Evolutionary conservation across 2,329 filamentous ascomycete species (phyloP), one percentile per base, ranked within the genome.

Genomic region (Seiridium cupressi): DNA sequence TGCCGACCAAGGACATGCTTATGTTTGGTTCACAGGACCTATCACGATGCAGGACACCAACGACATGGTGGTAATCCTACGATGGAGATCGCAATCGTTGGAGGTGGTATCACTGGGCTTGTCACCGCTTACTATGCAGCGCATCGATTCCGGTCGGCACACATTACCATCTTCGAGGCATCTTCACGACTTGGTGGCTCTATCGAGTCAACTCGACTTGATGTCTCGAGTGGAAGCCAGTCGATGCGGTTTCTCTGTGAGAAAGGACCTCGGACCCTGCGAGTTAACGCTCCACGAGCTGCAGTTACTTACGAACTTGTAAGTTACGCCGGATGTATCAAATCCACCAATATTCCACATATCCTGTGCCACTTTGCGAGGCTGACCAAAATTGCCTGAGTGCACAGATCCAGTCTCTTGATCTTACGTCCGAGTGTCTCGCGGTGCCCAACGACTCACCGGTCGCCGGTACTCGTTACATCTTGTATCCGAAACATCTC

Each of bases 291-390:
- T 49, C 51, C 51, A 13, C 51, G 57, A 54, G 60, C 60, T 31
- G 51, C 57, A 44, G 57, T 56, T 36, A 62, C 57, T 8, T 62
- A 60, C 54, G 60, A 60, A 55, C 57, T 62, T 38, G 60, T 62
- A 46, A 54, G 57, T 60, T 18, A 10, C 6, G 11, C 34, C 9
- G 32, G 38, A 9, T 13, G n/a, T 26, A 26, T 38, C 8, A 18
- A 11, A 10, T 35, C 35, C 9, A 10, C 8, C 49, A n/a, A 7
- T 38, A 31, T 55, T 55, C 51, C 26, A 32, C 18, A n/a, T 53
- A 6, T 36, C 32, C 6, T 11, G 34, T 11, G n/a, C 32, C 47
- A 53, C 3, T 11, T 10, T 26, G 59, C 36, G 44, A 11, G 18
- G n/a, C 38, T 51, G 26, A 31, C 47, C 35, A 26, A 53, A 34